These are phyloP conservation scores for Penicillium digitatum DNA, from an alignment of 2,329 filamentous ascomycete genomes.

Conservation along the genomic window DNA sequence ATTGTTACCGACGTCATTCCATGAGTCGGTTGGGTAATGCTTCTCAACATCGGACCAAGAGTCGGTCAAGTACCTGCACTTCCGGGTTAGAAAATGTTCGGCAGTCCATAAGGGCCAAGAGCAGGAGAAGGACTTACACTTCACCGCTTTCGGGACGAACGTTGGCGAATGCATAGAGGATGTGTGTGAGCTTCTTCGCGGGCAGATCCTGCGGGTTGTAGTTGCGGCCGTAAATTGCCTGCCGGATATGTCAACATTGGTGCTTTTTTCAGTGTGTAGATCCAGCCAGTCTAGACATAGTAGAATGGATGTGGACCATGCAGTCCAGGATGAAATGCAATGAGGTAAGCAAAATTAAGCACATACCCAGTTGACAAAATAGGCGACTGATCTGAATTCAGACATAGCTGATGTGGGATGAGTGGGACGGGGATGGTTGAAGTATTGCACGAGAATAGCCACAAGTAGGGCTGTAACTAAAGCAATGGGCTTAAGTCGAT, in stretches of 20 bases:
- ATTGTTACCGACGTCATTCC: conserved; percentile 66
- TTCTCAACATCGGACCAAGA: conserved; percentile 65
- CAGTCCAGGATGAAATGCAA: neutral
- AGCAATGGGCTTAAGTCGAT: conserved; percentile 5
- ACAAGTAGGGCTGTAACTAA: conserved; percentile 13
- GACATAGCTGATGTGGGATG: conserved; percentile 22
- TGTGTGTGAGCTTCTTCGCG: conserved; percentile 75
- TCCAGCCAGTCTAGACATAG: neutral
- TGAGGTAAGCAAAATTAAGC: neutral
- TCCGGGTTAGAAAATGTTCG: neutral
- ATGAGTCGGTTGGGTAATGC: conserved; percentile 64
- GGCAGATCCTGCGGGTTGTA: conserved; percentile 80
- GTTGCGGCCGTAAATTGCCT: conserved; percentile 82
- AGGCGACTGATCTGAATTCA: conserved; percentile 38
- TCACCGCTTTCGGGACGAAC: conserved; percentile 71
- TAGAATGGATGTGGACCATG: neutral
- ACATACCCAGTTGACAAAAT: conserved; percentile 46
- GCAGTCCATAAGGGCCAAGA: neutral
- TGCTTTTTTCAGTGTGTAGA: neutral
- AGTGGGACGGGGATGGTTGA: conserved; percentile 7
- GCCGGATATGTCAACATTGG: neutral
- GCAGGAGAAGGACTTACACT: conserved; percentile 56
- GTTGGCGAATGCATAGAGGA: conserved; percentile 93
- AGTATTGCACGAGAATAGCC: conserved; percentile 17
- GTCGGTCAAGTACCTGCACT: conserved; percentile 55